Evolutionary conservation across 129 eudicot genomes (phyloP).

Genomic region (Artemisia argyi): DNA sequence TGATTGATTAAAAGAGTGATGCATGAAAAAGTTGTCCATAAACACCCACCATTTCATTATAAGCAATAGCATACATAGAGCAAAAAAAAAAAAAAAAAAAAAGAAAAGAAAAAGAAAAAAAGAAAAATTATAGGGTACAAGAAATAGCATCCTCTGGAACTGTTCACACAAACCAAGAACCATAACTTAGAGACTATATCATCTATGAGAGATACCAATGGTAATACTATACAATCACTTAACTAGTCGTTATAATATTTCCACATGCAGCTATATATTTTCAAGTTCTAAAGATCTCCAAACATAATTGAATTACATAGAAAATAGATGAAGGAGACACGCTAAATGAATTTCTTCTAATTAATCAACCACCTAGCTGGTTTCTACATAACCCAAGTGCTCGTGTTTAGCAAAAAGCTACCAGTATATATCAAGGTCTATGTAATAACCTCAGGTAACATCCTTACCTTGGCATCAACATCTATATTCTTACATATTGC

Average conservation of each 20-base stretch:
- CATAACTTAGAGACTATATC: background rate
- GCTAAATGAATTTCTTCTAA: background rate
- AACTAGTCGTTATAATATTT: background rate
- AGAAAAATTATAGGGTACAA: conserved; percentile 12
- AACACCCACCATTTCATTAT: background rate
- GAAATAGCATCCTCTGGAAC: background rate
- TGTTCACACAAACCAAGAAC: background rate
- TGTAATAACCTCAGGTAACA: background rate
- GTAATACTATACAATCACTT: background rate
- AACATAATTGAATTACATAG: background rate
- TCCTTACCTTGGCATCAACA: background rate
- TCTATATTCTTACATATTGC: conserved; percentile 4
- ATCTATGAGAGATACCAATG: background rate
- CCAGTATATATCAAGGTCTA: conserved; percentile 6
- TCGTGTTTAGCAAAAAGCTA: conserved; percentile 1
- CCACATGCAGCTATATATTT: background rate
- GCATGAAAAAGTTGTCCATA: conserved; percentile 10
- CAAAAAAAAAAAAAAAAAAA: too few relatives aligned
- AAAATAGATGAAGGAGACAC: conserved; percentile 1
- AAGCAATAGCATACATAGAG: conserved; percentile 14
- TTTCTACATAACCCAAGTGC: conserved; percentile 5
- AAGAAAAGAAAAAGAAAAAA: too few relatives aligned
- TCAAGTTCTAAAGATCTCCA: conserved; percentile 5
- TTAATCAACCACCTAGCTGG: background rate
- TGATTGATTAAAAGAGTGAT: background rate